Conservation (phyloP, 2,329 filamentous ascomycete species). For the Aspergillus nomiae region DNA sequence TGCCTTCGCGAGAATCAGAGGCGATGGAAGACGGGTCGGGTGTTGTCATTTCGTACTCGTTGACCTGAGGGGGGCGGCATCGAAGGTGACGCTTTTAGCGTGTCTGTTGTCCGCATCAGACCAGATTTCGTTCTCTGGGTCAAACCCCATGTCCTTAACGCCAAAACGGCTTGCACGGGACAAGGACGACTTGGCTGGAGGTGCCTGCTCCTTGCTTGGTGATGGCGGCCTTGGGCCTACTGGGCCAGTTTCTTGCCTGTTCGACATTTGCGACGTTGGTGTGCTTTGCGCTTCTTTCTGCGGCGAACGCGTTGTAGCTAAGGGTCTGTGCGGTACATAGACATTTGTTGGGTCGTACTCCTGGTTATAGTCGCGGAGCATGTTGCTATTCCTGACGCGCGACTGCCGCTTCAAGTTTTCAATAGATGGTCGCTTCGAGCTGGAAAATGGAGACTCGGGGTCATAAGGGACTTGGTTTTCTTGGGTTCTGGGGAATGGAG, state of each 20-base stretch:
- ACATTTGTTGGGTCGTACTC: conserved; percentile 85
- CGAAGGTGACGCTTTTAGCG: conserved; percentile 96
- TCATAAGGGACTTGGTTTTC: conserved; percentile 70
- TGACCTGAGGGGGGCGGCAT: conserved; percentile 87
- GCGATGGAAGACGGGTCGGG: conserved; percentile 92
- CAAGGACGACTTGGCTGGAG: conserved; percentile 88
- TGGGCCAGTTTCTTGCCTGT: conserved; percentile 17
- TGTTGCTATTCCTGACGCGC: conserved; percentile 96
- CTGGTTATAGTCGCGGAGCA: conserved; percentile 89
- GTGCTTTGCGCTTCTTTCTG: conserved; percentile 68
- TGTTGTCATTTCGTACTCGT: conserved; percentile 98
- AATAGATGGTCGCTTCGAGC: conserved; percentile 83
- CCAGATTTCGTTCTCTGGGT: conserved; percentile 69
- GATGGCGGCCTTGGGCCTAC: conserved; percentile 44
- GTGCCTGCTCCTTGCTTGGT: conserved; percentile 71
- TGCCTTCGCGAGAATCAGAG: conserved; percentile 87
- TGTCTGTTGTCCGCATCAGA: conserved; percentile 75
- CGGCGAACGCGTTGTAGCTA: conserved; percentile 64
- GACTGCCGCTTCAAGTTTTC: conserved; percentile 94
- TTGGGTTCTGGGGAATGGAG: conserved; percentile 61
- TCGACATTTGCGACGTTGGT: conserved; percentile 51
- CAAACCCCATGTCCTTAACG: conserved; percentile 63
- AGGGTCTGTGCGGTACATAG: conserved; percentile 77
- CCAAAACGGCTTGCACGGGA: conserved; percentile 64
- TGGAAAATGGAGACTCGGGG: conserved; percentile 66